Base-by-base conservation (phyloP, 2,329 filamentous ascomycete species). In the Botrytis cinerea region DNA sequence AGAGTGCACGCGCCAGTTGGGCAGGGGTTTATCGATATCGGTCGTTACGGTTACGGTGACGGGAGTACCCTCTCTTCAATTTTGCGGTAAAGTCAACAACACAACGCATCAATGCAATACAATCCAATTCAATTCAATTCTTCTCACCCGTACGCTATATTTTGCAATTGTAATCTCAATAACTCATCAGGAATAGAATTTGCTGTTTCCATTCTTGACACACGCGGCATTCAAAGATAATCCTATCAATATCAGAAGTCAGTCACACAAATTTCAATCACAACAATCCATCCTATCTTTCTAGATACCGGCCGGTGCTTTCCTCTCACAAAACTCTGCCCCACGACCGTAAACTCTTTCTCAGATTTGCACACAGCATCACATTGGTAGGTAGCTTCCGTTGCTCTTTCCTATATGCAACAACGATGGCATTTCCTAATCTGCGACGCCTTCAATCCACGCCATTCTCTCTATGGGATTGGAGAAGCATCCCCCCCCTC, bases 401-500 rank as follows among this genome's bases (percentile, higher is more conserved):
- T 60, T 73, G 71, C 64, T 61, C 63, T 57, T 72, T 71, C 60
- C 67, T 62, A 59, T 40, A 4, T 45, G 54, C 54, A 9, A 40
- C n/a, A 25, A 60, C 46, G 18, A 70, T 70, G 28, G 14, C 35
- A 18, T 40, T 43, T 25, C 1, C 62, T 6, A 25, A 59, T 59
- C n/a, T 61, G 71, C 66, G 43, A 61, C 57, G 3, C n/a, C 51
- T 77, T 73, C 43, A 75, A 75, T 75, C 76, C 76, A 48, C 76
- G 71, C 66, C 63, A 72, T 71, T 25, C 40, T 67, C 71, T 48
- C 54, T 71, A 73, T 40, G 57, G 73, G 25, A 54, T 77, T 78
- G 77, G 74, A 75, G 74, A 75, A 75, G 70, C 72, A 75, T 51
- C 71, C 2, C 71, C 71, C 73, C 73, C 73, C 60, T 72, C 72